Base-by-base conservation (phyloP, 1,284 basidiomycete genomes). In the Retiboletus flavoniger region DNA sequence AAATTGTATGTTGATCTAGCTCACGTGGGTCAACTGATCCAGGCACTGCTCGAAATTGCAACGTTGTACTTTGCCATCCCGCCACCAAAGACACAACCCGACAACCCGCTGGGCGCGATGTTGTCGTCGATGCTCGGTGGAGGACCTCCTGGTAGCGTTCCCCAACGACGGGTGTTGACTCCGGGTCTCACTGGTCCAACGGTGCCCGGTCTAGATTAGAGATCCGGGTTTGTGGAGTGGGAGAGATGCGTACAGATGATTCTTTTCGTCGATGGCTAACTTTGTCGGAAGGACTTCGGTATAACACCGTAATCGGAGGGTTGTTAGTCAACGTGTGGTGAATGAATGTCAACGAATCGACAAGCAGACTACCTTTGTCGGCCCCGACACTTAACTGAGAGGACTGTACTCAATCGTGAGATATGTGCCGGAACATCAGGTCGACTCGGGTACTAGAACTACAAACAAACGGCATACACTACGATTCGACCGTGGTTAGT, bases 91-190 rank as follows among this genome's bases (percentile, higher is more conserved):
- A 75, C 74, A 19, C 84, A 86, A 57, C 78, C 80, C 11, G 83
- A 78, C n/a, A 93, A 93, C 66, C 87, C 92, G 13, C 72, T 95
- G 36, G 89, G 87, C 47, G 90, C 91, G 47, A 87, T 95, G 79
- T 75, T 95, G 70, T 90, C 91, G 7, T 87, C 85, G 2, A 77
- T 95, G 67, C 87, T 95, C 50, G 84, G 87, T 44, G 90, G 89
- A 21, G 87, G 85, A 2, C 67, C 75, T 14, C 68, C 76, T 46
- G 64, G 69, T 10, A 40, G 63, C 21, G 61, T 45, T 2, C 68
- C 76, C 10, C 59, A 59, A 34, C 66, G 77, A 60, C 74, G 78
- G 58, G 60, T 75, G 13, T 63, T 82, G 42, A 72, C 74, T 38
- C 73, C 78, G 14, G 75, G 73, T n/a, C 56, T 71, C 34, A 45